These are phyloP conservation scores for Vaccinium myrtillus DNA, from an alignment of 148 eudicot genomes.

Conservation along the genomic window DNA sequence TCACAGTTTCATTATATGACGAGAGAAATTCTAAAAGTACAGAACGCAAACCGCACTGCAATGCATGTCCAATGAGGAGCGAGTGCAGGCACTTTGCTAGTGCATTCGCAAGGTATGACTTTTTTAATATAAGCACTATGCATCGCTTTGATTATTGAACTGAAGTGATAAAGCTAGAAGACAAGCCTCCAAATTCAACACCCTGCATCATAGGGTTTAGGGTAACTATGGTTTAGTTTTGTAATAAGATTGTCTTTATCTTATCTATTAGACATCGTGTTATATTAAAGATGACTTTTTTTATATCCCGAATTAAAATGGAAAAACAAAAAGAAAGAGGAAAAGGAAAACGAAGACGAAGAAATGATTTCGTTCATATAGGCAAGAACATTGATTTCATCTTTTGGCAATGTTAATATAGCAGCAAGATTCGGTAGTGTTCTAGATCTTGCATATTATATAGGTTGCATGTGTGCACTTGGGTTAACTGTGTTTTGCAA, in stretches of 20 bases:
- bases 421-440: background rate
- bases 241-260: background rate
- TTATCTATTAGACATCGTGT: background rate
- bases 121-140: background rate
- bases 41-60: no score
- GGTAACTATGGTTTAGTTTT: background rate
- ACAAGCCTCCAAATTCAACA: background rate
- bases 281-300: background rate
- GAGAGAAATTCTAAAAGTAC: no score
- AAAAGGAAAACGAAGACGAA: background rate
- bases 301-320: background rate
- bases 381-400: background rate
- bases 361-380: background rate
- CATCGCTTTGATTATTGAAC: background rate
- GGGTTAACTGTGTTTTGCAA: background rate
- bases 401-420: background rate
- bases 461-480: background rate
- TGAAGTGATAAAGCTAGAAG: slow-evolving; percentile 1
- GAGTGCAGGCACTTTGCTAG: slow-evolving; percentile 98
- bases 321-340: background rate
- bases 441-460: background rate
- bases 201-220: background rate
- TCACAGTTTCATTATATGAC: no score
- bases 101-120: slow-evolving; percentile 57
- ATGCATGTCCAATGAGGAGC: slow-evolving; percentile 90